Percentiles rank a stretch among this genome's conserved stretches.
Evolutionary conservation across 345 rosid species (phyloP).

Genomic region (Noccaea bulbosa): DNA sequence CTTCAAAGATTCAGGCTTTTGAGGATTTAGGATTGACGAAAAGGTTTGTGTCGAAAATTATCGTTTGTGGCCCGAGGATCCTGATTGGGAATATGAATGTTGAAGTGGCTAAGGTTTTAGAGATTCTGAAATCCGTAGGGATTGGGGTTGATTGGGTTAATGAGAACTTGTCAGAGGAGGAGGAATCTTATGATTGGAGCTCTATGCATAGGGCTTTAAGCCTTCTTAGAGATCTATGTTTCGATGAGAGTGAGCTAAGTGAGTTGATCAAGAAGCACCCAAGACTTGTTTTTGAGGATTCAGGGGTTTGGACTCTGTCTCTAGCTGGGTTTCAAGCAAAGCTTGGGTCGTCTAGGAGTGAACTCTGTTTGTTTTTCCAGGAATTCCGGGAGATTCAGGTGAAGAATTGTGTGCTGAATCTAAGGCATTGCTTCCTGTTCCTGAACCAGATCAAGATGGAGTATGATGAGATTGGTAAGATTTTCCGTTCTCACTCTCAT

Average conservation of each 20-base stretch:
- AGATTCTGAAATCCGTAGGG: constrained; percentile 54
- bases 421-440: constrained; percentile 54
- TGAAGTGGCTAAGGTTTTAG: constrained; percentile 54
- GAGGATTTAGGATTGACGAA: constrained; percentile 60
- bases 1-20: constrained; percentile 58
- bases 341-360: constrained; percentile 54
- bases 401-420: constrained; percentile 52
- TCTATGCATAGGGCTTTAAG: constrained; percentile 50
- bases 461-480: constrained; percentile 50
- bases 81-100: constrained; percentile 55
- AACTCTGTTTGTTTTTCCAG: constrained; percentile 50
- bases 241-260: constrained; percentile 46
- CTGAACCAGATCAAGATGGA: constrained; percentile 66
- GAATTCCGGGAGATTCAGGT: constrained; percentile 56
- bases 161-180: constrained; percentile 46
- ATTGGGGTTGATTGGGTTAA: constrained; percentile 53
- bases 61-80: constrained; percentile 54
- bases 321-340: constrained; percentile 58
- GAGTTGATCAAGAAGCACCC: constrained; percentile 53
- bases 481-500: constrained; percentile 49
- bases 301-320: constrained; percentile 52
- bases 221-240: constrained; percentile 47
- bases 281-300: constrained; percentile 56
- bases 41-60: constrained; percentile 48
- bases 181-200: constrained; percentile 58